These are phyloP conservation scores for Wickerhamomyces subpelliculosus DNA, from an alignment of 805 yeast genomes.

Conservation along the genomic window DNA sequence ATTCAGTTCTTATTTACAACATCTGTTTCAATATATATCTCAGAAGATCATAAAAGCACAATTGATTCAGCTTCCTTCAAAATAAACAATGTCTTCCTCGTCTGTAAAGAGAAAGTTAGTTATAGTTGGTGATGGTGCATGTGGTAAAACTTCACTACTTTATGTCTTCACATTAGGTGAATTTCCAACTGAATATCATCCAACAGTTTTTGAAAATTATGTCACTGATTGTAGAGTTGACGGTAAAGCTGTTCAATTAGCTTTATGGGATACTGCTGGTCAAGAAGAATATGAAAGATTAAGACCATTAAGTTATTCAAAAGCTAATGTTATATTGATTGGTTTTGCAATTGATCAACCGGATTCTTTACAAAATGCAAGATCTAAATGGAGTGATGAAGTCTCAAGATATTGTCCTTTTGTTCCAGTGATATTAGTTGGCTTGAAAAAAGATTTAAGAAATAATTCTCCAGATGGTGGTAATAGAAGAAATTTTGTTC, in stretches of 20 bases:
- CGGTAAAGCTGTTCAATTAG: constrained; percentile 83
- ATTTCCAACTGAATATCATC: constrained; percentile 88
- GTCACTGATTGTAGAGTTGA: constrained; percentile 93
- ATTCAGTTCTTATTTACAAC: no score
- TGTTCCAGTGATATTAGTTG: constrained; percentile 73
- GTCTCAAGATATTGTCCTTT: constrained; percentile 74
- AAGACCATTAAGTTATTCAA: constrained; percentile 80
- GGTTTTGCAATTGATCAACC: constrained; percentile 84
- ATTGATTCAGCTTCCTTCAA: no score
- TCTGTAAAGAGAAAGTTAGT: constrained; percentile 64
- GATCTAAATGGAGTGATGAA: constrained; percentile 83
- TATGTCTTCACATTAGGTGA: constrained; percentile 90
- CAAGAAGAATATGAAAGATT: constrained; percentile 92
- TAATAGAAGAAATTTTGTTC: constrained; percentile 40
- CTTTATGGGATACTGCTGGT: constrained; percentile 96
- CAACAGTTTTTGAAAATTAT: constrained; percentile 91
- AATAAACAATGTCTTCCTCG: no score
- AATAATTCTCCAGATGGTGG: constrained; percentile 29
- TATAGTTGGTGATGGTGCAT: constrained; percentile 92
- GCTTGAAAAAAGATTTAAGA: constrained; percentile 78
- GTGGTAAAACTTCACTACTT: constrained; percentile 88
- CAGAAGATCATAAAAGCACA: no score
- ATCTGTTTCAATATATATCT: no score
- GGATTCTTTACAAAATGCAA: constrained; percentile 78
- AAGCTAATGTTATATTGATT: constrained; percentile 78